Base-by-base conservation (phyloP, 2,329 filamentous ascomycete species). In the Diaporthe ampelina region DNA sequence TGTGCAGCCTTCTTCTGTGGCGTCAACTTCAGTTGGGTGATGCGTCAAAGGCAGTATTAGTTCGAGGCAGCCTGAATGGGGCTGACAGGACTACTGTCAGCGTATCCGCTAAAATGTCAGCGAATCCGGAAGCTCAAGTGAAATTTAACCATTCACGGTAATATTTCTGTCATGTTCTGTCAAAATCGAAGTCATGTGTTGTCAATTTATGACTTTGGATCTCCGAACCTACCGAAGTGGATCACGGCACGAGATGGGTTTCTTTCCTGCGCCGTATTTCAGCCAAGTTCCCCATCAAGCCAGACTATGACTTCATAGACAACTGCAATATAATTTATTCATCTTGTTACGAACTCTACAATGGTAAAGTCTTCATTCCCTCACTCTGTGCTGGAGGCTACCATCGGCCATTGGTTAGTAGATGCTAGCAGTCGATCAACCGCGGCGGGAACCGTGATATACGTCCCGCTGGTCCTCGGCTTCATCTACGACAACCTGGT, bases 61-160 rank as follows among this genome's bases (percentile, higher is more conserved):
- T 45, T 45, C 7, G 37, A 29, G 32, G n/a, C 6, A 45, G 19
- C 29, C 43, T 17, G 11, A 40, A 17, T 32, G n/a, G 40, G 17
- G 59, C 63, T 68, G 63, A 68, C 63, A 24, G 15, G 19, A 52
- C 11, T 9, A 68, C 3, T 13, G 63, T 68, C 63, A 68, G 63
- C 61, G 8, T 67, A 32, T 37, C 61, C 61, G 45, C 29, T 17
- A 40, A 21, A 21, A 24, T 54, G 63, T 52, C 63, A 68, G 63
- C 63, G 1, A 19, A 24, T 4, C 29, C 29, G 29, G 2, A 24
- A 35, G 7, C 19, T 40, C 40, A 29, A 37, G 63, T 10, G 32
- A 13, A 54, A 68, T 4, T 21, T 17, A 19, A 15, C 11, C n/a
- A 65, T 21, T 24, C 24, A 6, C 4, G 8, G 63, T 40, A 11